Conservation (phyloP, 2,329 filamentous ascomycete species). For the Colletotrichum sp. region DNA sequence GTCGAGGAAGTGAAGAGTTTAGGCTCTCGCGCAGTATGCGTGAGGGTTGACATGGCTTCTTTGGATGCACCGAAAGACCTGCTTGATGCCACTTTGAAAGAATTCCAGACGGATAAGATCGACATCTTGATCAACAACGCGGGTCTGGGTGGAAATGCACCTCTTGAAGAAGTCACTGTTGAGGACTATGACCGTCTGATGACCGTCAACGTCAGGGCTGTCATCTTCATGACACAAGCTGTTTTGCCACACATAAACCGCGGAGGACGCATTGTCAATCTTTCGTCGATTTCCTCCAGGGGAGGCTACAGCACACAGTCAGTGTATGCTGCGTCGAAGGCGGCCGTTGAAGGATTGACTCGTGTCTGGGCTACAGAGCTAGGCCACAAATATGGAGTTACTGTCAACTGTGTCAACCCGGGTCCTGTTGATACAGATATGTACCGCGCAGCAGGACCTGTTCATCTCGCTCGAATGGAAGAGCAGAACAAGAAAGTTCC, state of each 20-base stretch:
- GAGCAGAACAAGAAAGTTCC: conserved; percentile 7
- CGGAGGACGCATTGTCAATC: conserved; percentile 36
- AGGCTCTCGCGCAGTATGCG: not conserved
- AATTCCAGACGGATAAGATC: not conserved
- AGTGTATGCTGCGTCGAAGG: conserved; percentile 39
- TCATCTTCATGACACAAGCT: conserved; percentile 36
- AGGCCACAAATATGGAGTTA: conserved; percentile 30
- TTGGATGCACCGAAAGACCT: not conserved
- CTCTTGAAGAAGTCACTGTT: not conserved
- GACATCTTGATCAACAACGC: conserved; percentile 12
- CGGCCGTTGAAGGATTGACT: conserved; percentile 32
- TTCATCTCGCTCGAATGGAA: conserved; percentile 3
- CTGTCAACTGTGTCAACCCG: conserved; percentile 36
- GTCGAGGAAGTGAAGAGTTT: not conserved
- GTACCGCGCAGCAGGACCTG: conserved; percentile 8
- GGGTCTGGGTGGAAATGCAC: not conserved
- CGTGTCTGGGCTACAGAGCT: conserved; percentile 37
- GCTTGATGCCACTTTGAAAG: not conserved
- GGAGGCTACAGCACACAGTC: conserved; percentile 31
- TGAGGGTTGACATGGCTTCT: not conserved
- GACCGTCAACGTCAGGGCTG: conserved; percentile 4
- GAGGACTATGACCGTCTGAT: conserved; percentile 8
- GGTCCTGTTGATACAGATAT: conserved; percentile 30
- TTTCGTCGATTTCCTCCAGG: conserved; percentile 36
- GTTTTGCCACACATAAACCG: conserved; percentile 31